Evolutionary conservation across 768 basidiomycete species (phyloP).

Genomic region (Phlebiopsis flavidoalba): DNA sequence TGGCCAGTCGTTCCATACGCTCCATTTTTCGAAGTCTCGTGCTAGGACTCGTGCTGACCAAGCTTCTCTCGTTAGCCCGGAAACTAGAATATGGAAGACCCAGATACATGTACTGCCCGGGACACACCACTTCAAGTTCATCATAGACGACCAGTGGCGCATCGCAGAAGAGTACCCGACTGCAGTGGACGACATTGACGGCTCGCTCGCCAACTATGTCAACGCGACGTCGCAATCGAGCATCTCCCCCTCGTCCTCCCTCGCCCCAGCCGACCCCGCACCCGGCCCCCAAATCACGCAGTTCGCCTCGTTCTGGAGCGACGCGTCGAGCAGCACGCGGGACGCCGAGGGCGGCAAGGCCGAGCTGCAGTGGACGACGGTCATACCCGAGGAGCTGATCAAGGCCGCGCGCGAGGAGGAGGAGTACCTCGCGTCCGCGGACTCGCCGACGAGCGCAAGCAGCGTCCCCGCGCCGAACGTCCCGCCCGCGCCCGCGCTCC

Average conservation of each 20-base stretch:
- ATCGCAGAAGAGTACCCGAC: conserved; percentile 76
- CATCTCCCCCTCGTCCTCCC: conserved; percentile 24
- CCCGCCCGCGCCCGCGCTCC: conserved; percentile 83
- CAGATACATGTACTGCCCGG: conserved; percentile 69
- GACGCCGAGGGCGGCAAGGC: conserved; percentile 17
- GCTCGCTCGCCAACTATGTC: conserved; percentile 92
- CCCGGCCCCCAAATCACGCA: conserved; percentile 17
- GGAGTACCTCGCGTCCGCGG: conserved; percentile 48
- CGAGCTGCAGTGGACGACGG: conserved; percentile 64
- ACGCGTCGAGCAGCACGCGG: conserved; percentile 17
- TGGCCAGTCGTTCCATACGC: neutral
- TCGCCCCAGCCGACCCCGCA: conserved; percentile 15
- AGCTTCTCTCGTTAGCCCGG: conserved; percentile 16
- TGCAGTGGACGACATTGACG: conserved; percentile 85
- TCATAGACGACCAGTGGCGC: conserved; percentile 87
- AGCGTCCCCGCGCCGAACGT: conserved; percentile 66
- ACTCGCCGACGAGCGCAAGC: conserved; percentile 16
- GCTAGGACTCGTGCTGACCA: neutral
- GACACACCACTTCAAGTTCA: conserved; percentile 91
- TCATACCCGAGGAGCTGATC: conserved; percentile 73
- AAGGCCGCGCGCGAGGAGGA: conserved; percentile 86
- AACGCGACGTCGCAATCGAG: conserved; percentile 44
- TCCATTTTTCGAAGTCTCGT: neutral
- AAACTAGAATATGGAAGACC: conserved; percentile 32
- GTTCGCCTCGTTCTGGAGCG: conserved; percentile 41